Evolutionary conservation across 164 flowering plant species (phyloP).

Genomic region (Vitis amurensis): DNA sequence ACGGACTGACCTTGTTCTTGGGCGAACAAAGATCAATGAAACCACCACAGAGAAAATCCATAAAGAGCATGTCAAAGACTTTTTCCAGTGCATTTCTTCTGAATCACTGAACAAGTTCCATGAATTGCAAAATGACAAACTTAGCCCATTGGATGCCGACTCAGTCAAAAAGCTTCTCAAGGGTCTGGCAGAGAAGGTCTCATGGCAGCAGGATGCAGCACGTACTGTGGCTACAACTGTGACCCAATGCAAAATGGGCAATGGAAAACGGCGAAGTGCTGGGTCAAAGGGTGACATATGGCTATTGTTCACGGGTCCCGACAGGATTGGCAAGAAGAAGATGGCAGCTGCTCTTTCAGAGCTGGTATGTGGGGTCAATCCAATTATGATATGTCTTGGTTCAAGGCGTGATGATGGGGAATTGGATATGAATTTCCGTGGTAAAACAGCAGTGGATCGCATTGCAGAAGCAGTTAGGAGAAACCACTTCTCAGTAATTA

Average conservation of each 20-base stretch:
- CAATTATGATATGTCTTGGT: slow-evolving; percentile 61
- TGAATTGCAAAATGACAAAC: slow-evolving; percentile 38
- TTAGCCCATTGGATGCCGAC: slow-evolving; percentile 57
- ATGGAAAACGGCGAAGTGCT: slow-evolving; percentile 46
- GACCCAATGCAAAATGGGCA: slow-evolving; percentile 60
- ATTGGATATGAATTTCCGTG: slow-evolving; percentile 54
- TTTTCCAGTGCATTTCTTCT: slow-evolving; percentile 54
- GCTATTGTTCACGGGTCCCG: slow-evolving; percentile 85
- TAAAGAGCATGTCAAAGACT: slow-evolving; percentile 47
- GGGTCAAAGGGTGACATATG: slow-evolving; percentile 76
- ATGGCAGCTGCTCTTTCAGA: slow-evolving; percentile 84
- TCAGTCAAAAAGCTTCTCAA: slow-evolving; percentile 79
- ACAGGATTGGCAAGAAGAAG: slow-evolving; percentile 81
- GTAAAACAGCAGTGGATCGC: slow-evolving; percentile 77
- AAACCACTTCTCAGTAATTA: slow-evolving; percentile 74
- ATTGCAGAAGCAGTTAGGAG: slow-evolving; percentile 78
- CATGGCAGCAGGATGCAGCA: slow-evolving; percentile 96
- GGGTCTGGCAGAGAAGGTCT: slow-evolving; percentile 67
- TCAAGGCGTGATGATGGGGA: slow-evolving; percentile 44
- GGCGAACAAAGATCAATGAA: slow-evolving; percentile 36
- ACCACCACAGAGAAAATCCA: slow-evolving; percentile 26
- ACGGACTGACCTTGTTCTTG: slow-evolving; percentile 79
- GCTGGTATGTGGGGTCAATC: slow-evolving; percentile 46
- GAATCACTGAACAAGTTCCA: slow-evolving; percentile 39
- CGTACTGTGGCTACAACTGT: slow-evolving; percentile 65